A percentile compares a stretch with the other conserved stretches of the same genome.
Evolutionary conservation across 2,329 filamentous ascomycete genomes (phyloP).

Genomic region (Cadophora luteo-olivacea): DNA sequence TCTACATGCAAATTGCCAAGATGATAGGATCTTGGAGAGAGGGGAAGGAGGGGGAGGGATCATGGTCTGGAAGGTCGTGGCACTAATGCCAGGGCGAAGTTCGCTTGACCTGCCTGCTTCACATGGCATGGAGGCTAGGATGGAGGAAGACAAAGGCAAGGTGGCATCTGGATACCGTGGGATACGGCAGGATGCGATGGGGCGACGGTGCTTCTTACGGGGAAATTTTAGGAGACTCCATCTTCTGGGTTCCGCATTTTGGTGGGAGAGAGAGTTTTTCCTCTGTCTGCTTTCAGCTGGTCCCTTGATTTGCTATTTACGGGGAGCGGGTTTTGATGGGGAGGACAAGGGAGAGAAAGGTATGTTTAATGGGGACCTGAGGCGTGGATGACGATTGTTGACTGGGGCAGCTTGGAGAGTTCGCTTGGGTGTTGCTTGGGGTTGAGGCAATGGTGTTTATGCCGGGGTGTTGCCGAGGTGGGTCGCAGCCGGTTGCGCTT

Average conservation of each 20-base stretch:
- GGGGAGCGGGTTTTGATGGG: constrained; percentile 3
- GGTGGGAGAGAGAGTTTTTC: constrained; percentile 1
- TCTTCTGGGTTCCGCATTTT: neutral
- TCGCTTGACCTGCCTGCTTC: constrained; percentile 14
- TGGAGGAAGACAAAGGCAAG: neutral
- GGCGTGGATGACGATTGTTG: constrained; percentile 3
- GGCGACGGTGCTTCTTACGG: constrained; percentile 6
- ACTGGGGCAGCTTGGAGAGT: neutral
- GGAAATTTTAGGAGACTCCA: constrained; percentile 13
- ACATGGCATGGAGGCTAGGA: constrained; percentile 9
- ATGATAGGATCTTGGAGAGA: constrained; percentile 10
- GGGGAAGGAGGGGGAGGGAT: constrained; percentile 7
- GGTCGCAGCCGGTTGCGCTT: constrained; percentile 8
- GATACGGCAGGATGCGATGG: neutral
- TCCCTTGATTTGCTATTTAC: neutral
- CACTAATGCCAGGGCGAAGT: constrained; percentile 19
- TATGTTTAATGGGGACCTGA: neutral
- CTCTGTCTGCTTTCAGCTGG: neutral
- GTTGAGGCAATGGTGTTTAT: constrained; percentile 12
- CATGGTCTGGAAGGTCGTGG: neutral
- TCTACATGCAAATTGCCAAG: constrained; percentile 2
- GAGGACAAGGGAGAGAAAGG: neutral
- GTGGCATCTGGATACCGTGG: neutral
- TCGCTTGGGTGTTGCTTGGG: constrained; percentile 1
- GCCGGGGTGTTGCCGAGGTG: constrained; percentile 17